Conservation (phyloP, 305 asterid species). For the Nicotiana rustica region DNA sequence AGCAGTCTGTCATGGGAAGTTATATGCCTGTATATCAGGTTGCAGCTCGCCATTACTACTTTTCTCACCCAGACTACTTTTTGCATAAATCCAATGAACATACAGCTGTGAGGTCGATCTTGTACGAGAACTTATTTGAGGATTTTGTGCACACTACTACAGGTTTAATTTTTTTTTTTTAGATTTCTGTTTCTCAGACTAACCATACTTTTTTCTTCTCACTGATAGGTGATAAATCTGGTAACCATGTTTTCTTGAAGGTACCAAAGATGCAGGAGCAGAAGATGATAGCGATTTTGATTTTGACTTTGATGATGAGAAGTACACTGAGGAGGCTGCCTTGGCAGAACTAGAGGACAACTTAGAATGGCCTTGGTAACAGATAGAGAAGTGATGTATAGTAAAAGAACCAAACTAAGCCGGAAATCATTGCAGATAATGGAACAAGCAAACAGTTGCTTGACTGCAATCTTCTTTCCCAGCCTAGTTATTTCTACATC, state of each 20-base stretch:
- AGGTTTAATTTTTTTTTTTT: background rate
- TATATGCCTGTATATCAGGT: slow-evolving; percentile 31
- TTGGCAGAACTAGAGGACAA: slow-evolving; percentile 26
- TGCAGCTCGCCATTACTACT: slow-evolving; percentile 28
- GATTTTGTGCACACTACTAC: slow-evolving; percentile 19
- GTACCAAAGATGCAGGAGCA: background rate
- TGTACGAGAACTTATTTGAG: slow-evolving; percentile 29
- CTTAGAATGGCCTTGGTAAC: slow-evolving; percentile 30
- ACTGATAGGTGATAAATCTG: background rate
- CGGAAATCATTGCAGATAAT: background rate
- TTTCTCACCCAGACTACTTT: slow-evolving; percentile 36
- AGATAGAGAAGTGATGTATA: background rate
- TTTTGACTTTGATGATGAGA: slow-evolving; percentile 13
- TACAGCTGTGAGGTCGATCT: slow-evolving; percentile 4
- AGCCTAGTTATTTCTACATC: no score
- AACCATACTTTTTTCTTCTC: background rate
- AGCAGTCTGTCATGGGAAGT: background rate
- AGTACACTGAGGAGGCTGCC: slow-evolving; percentile 28
- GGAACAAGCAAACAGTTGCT: background rate
- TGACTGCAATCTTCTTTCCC: background rate
- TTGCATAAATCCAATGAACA: slow-evolving; percentile 23
- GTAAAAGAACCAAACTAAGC: no score
- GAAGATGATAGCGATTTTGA: slow-evolving; percentile 29
- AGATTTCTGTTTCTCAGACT: background rate
- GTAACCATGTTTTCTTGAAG: background rate